A percentile compares a stretch with the other conserved stretches of the same genome.
Conservation (phyloP, 352 stramenopile species). For the Phytopythium vexans region DNA sequence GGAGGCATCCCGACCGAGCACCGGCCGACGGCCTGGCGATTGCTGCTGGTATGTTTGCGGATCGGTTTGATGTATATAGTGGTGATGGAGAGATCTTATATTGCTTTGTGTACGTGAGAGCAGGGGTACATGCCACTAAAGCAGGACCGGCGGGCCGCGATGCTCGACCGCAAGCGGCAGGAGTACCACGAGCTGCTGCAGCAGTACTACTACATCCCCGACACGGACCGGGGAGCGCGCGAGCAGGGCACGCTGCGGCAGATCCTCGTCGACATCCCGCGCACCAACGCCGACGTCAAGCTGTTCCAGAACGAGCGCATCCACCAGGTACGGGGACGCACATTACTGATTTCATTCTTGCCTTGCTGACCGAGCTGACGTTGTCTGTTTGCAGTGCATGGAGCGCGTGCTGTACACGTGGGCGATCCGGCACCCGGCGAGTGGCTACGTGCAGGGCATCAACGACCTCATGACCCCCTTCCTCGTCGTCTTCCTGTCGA, state of each 20-base stretch:
- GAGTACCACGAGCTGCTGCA: constrained; percentile 95
- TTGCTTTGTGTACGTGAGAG: not conserved
- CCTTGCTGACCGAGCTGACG: not conserved
- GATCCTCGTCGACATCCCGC: constrained; percentile 99
- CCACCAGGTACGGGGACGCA: constrained; percentile 54
- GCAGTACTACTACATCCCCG: constrained; percentile 97
- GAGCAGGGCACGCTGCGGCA: constrained; percentile 95
- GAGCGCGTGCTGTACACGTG: constrained; percentile 98
- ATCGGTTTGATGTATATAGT: not conserved
- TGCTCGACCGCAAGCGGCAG: constrained; percentile 92
- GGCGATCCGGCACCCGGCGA: constrained; percentile 97
- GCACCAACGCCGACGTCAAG: constrained; percentile 95
- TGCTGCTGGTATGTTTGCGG: constrained; percentile 84
- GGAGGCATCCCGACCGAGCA: constrained; percentile 86
- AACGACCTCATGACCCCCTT: constrained; percentile 99
- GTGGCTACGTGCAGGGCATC: constrained; percentile 99
- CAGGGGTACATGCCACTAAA: constrained; percentile 96
- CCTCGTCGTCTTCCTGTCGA: constrained; percentile 95
- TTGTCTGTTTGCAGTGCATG: constrained; percentile 73
- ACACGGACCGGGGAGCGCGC: constrained; percentile 90
- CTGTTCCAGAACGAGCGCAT: constrained; percentile 96
- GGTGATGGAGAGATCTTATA: too few relatives aligned
- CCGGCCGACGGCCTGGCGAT: constrained; percentile 92
- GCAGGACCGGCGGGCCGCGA: constrained; percentile 83
- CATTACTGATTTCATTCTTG: not conserved